Conservation (phyloP, 345 rosid species). For the Euclidium syriacum region DNA sequence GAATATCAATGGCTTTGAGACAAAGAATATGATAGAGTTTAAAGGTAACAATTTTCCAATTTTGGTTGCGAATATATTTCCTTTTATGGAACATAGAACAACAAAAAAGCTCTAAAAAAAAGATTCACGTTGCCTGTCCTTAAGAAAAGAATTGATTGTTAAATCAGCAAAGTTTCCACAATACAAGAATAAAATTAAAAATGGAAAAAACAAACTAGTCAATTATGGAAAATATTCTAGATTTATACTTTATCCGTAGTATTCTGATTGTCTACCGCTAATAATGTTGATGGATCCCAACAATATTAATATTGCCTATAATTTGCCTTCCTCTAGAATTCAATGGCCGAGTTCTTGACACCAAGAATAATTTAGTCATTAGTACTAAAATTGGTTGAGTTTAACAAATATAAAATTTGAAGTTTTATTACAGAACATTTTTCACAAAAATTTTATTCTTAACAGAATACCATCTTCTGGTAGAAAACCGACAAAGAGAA, state of each 20-base stretch:
- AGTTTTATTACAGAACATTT: too few species aligned
- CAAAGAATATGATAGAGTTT: slow-evolving; percentile 18
- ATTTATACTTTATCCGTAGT: not conserved
- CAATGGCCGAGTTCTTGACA: not conserved
- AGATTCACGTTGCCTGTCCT: slow-evolving; percentile 24
- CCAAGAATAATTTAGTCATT: too few species aligned
- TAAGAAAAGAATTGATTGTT: slow-evolving; percentile 31
- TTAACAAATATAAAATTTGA: too few species aligned
- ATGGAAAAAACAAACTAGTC: not conserved
- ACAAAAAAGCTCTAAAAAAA: slow-evolving; percentile 20
- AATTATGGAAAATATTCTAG: not conserved
- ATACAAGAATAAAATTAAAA: not conserved
- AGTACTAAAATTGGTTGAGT: too few species aligned
- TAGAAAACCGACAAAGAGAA: not conserved
- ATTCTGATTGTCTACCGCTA: not conserved
- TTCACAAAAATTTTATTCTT: too few species aligned
- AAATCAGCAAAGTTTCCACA: slow-evolving; percentile 15
- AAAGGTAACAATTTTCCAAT: slow-evolving; percentile 8
- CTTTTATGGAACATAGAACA: slow-evolving; percentile 26
- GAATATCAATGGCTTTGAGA: slow-evolving; percentile 18
- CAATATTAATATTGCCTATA: not conserved
- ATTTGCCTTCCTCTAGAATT: not conserved
- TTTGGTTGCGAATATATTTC: slow-evolving; percentile 33
- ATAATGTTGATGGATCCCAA: not conserved
- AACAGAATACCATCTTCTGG: not conserved